Evolutionary conservation across 2,329 filamentous ascomycete species (phyloP), one percentile per base, ranked within the genome.

Genomic region (Colletotrichum phormii): DNA sequence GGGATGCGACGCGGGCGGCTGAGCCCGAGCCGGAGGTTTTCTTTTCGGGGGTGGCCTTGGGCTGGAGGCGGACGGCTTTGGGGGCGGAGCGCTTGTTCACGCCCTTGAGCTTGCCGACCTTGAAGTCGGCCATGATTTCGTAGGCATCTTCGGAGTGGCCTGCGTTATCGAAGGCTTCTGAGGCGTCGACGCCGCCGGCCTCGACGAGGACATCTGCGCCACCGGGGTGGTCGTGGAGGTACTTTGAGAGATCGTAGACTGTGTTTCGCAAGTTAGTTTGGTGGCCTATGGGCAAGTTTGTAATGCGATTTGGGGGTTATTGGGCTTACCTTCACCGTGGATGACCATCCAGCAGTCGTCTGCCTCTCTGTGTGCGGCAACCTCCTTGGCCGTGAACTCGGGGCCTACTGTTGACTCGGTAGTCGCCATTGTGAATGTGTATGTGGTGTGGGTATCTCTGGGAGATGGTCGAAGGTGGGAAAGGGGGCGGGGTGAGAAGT

Each of bases 81-180:
- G 78, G 67, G 6, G 74, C 74, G 33, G 64, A 75, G 49, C 73
- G 71, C 66, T 64, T 76, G 64, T 68, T 64, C 15, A 69, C 77
- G 51, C 81, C 82, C 64, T 81, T 82, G 67, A 84, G 78, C 35
- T 78, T 80, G 22, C 85, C 85, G 42, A 87, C 60, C 53, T 75
- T 75, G 65, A 80, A 84, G 13, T 78, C 72, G 2, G 78, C 79
- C 80, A 87, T 83, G 59, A 85, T 83, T 51, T 86, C 84, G 63
- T 77, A 80, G 3, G 85, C 85, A 67, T 87, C 86, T 29, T 94
- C 93, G 59, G 92, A 95, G 85, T 97, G 94, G 57, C 94, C 94
- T 49, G 94, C 93, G 78, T 95, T 93, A 83, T 97, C 94, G 78
- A 95, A 97, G 54, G 91, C 92, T 80, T 94, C 91, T 55, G 92